phyloP scores from a whole-genome alignment of 805 yeast species.

The Helenozyma baotianmanensis region DNA sequence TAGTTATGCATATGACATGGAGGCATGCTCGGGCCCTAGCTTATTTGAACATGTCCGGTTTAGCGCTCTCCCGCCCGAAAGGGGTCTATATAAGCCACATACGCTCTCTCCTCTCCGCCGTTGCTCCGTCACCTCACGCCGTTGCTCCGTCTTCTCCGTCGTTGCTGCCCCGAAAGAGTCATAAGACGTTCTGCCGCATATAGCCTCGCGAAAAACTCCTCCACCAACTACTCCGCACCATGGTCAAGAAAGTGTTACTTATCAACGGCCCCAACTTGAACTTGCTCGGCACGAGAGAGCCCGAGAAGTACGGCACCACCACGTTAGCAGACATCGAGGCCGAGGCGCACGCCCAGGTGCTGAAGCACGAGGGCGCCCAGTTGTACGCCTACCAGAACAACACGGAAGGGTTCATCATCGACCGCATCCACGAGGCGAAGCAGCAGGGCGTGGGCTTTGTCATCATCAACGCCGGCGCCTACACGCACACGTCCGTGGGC shows the following conservation, averaged over 20 bases:
- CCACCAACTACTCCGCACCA: constrained; percentile 4
- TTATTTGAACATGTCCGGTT: no score
- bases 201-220: no score
- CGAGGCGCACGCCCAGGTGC: constrained; percentile 30
- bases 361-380: constrained; percentile 27
- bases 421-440: constrained; percentile 45
- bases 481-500: constrained; percentile 49
- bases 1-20: no score
- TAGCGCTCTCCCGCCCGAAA: no score
- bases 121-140: no score
- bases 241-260: constrained; percentile 41
- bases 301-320: constrained; percentile 48
- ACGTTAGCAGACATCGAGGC: constrained; percentile 40
- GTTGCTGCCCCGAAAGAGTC: no score
- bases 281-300: constrained; percentile 40
- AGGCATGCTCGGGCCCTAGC: no score
- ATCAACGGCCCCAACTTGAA: constrained; percentile 49
- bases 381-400: constrained; percentile 38
- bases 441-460: constrained; percentile 40
- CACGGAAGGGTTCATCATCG: constrained; percentile 44
- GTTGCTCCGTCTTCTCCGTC: no score
- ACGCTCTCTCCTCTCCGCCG: no score
- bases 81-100: no score
- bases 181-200: not conserved
- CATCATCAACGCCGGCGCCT: constrained; percentile 50